Base-by-base conservation (phyloP, 257 asterid species). In the Scutellaria baicalensis region DNA sequence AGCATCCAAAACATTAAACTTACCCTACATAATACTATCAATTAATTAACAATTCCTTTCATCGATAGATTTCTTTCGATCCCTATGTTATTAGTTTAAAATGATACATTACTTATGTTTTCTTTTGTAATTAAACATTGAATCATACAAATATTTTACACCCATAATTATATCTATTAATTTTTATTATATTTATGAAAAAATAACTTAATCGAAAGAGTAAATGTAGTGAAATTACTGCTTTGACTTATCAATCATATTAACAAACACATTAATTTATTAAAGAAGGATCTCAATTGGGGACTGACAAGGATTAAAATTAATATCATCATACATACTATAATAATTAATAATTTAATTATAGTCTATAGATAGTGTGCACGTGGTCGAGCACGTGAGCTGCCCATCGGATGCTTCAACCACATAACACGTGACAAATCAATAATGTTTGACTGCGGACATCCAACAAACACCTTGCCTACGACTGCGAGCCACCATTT, bases 361-460 rank as follows among this genome's bases (percentile, higher is more conserved):
- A n/a, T n/a, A n/a, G n/a, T n/a, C n/a, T 38, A 66, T 35, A 20
- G 11, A 20, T 18, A 14, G 18, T 38, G 2, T 4, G 51, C 49
- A 54, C 62, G 59, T 66, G 71, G 13, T 52, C 8, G 43, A 21
- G 35, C 73, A 68, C 73, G 75, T 70, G 75, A 40, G 33, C 9
- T 8, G 6, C 42, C 64, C 72, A 58, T 67, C 49, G 56, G 69
- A 47, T 45, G 57, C 58, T 64, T 44, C 67, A 12, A 43, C 68
- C 55, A 43, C 56, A 0, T 48, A 55, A 45, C 78, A 74, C 73
- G 73, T 73, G 78, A 73, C 36, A 9, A 18, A 21, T 33, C 16
- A 31, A 27, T 6, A 39, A 44, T 58, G 44, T 75, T 75, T 70
- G 76, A 76, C 80, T 66, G 57, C 35, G 61, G 70, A 61, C 56